Base-by-base conservation (phyloP, 106 monocot genomes). In the Dioscorea dumetorum region DNA sequence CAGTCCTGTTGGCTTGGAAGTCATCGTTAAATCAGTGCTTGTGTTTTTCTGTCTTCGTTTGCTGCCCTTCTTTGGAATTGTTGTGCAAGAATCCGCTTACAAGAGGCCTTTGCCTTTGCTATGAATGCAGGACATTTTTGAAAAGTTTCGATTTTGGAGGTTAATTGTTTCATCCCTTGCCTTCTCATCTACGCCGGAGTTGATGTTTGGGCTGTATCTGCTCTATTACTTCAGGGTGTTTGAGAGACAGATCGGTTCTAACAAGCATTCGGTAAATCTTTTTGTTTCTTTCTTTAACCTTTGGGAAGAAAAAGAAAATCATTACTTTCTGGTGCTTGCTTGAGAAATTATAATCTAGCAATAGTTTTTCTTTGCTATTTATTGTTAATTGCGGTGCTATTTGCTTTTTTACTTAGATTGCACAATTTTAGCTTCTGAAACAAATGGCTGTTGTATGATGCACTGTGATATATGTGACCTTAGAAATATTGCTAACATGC, bases 171-270 rank as follows among this genome's bases (percentile, higher is more conserved):
- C 88, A 22, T 19, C 67, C 12, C 80, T 95, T 74, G 91, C 88
- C 41, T 95, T 95, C 70, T 86, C 86, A 7, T 91, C 88, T 20
- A 80, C 86, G 11, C 91, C 86, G 24, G 95, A 95, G 74, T 76
- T 91, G 50, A 59, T 91, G 16, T 91, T 88, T 74, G 91, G 95
- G 28, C 34, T 88, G 49, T 88, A 76, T 76, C 66, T 95, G 18
- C 79, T 95, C 0, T 95, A 95, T 74, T 91, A 95, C 60, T 95
- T 95, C 74, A 91, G 91, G 62, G 70, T 95, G 28, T 95, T 91
- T 63, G 95, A 95, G 78, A 81, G 95, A 61, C 91, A 95, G 67
- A 86, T 95, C 28, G 84, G 95, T 18, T 95, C 91, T 13, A 95
- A 91, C 51, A 95, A 95, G 73, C 79, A 91, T 67, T 82, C 88